Conservation (phyloP, 768 basidiomycete genomes). For the Naganishia vaughanmartiniae region DNA sequence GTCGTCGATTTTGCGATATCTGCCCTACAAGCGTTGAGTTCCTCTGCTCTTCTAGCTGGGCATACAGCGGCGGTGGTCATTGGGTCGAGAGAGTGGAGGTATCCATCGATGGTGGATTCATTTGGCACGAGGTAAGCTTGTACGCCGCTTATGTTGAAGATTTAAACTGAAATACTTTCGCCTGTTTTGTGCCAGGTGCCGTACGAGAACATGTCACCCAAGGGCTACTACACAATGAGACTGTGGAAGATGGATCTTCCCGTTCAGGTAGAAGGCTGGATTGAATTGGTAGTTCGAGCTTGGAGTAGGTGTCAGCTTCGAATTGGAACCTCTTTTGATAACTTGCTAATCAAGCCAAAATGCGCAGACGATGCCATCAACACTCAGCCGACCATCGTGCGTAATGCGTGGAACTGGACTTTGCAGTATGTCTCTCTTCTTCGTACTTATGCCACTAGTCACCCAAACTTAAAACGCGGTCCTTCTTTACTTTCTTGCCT, state of each 20-base stretch:
- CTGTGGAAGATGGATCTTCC: conserved; percentile 60
- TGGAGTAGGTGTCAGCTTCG: conserved; percentile 48
- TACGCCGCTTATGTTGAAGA: not conserved
- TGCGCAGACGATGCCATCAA: conserved; percentile 59
- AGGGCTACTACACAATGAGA: conserved; percentile 62
- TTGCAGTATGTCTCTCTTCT: conserved; percentile 11
- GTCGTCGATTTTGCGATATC: not conserved
- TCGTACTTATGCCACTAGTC: not conserved
- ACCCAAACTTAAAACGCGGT: conserved; percentile 52
- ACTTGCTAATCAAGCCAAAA: not conserved
- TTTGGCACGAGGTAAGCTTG: conserved; percentile 55
- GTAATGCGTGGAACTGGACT: conserved; percentile 36
- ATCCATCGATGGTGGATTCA: conserved; percentile 59
- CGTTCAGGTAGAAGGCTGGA: conserved; percentile 61
- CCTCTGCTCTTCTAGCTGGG: conserved; percentile 51
- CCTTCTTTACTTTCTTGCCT: conserved; percentile 38
- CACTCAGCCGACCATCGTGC: conserved; percentile 60
- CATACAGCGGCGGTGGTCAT: conserved; percentile 57
- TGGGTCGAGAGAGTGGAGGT: conserved; percentile 63
- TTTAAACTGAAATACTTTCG: not conserved
- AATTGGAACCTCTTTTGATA: not conserved
- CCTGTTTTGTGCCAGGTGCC: conserved; percentile 40
- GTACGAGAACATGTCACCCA: conserved; percentile 58
- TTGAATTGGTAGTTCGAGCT: conserved; percentile 60
- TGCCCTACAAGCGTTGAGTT: not conserved